Conservation (phyloP, 2,329 filamentous ascomycete genomes). For the Cercospora sesami region DNA sequence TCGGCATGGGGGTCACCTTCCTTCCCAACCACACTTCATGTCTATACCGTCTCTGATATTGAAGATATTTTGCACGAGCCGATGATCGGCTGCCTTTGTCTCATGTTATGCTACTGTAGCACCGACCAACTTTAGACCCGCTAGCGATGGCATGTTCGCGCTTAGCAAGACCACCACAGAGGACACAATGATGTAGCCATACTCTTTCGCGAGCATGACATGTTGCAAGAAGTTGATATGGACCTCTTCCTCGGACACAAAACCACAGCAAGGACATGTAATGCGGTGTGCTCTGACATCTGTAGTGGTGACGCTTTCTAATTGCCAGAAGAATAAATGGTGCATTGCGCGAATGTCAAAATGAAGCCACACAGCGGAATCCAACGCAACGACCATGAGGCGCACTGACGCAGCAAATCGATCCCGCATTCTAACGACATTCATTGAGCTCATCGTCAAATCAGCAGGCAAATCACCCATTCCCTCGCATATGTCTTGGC, state of each 20-base stretch:
- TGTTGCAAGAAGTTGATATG: neutral
- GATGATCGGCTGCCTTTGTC: neutral
- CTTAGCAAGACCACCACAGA: neutral
- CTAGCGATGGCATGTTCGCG: neutral
- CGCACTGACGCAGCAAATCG: neutral
- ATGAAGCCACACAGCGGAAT: neutral
- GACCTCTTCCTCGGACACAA: neutral
- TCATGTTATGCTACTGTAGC: neutral
- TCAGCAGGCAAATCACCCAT: neutral
- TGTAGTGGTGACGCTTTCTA: neutral
- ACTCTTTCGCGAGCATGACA: neutral
- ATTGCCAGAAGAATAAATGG: neutral
- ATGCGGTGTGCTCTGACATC: neutral
- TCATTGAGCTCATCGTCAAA: neutral
- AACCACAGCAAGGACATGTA: neutral
- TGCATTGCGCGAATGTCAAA: neutral
- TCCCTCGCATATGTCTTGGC: neutral
- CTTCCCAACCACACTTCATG: neutral
- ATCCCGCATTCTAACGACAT: neutral
- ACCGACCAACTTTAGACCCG: neutral
- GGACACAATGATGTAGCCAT: neutral
- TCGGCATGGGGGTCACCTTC: neutral
- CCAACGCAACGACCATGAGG: neutral
- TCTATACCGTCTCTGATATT: neutral
- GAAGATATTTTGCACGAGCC: neutral